A percentile compares a stretch with the other conserved stretches of the same genome.
Evolutionary conservation across 495 filamentous ascomycete species (phyloP).

Genomic region (Peziza echinospora): DNA sequence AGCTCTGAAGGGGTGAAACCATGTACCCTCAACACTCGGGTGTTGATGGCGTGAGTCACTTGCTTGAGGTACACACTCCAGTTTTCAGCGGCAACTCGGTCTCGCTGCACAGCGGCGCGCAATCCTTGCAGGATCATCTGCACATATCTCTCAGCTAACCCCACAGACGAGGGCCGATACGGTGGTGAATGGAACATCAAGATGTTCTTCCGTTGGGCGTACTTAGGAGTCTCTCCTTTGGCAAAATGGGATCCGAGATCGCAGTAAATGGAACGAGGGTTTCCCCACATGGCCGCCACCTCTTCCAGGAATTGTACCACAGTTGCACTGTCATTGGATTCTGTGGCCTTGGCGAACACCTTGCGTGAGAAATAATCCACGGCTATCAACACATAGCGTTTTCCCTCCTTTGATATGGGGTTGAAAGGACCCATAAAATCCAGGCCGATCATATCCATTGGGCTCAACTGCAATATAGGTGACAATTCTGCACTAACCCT

Average conservation of each 20-base stretch:
- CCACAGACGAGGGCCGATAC: neutral
- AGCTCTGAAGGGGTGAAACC: conserved; percentile 1
- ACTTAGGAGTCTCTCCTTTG: neutral
- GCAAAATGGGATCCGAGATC: conserved; percentile 2
- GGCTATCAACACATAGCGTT: conserved; percentile 1
- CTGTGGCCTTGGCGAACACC: neutral
- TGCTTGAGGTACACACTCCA: neutral
- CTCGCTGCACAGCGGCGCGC: too few relatives aligned
- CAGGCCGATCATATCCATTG: conserved; percentile 2
- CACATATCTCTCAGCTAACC: conserved; percentile 1
- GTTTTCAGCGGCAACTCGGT: neutral
- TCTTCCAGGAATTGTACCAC: neutral
- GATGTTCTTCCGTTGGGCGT: neutral
- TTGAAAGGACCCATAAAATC: neutral
- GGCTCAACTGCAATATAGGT: conserved; percentile 1
- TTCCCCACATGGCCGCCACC: neutral
- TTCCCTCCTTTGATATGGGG: neutral
- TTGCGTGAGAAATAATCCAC: conserved; percentile 3
- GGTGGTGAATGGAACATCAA: neutral
- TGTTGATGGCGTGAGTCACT: conserved; percentile 1
- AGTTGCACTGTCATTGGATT: neutral
- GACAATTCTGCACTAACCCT: neutral
- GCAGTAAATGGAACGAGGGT: neutral
- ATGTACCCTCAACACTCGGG: neutral
- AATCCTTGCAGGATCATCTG: neutral